Evolutionary conservation across 2,329 filamentous ascomycete genomes (phyloP), one percentile per base, ranked within the genome.

Genomic region (Akanthomyces muscarius): DNA sequence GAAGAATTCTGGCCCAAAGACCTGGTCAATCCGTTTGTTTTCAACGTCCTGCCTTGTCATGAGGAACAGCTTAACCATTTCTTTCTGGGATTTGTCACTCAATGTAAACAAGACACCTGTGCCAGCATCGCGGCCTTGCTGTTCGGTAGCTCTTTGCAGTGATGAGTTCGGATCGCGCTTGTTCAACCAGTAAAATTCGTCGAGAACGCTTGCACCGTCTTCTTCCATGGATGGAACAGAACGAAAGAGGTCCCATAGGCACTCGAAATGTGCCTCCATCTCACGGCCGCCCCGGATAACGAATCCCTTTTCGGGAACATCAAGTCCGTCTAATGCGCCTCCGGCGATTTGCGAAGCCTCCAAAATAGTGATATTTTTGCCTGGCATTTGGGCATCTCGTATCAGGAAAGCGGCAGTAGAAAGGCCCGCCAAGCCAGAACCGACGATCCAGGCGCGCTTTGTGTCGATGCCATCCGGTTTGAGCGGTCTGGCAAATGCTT

Each of bases 121-220:
- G 8, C 63, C 65, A 2, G 69, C 70, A 23, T 71, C 69, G 47
- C 70, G 67, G 38, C 71, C 71, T 25, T 68, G 68, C 41, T 68
- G 65, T 47, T 71, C 62, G n/a, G 71, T 72, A 2, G 71, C 70
- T 28, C 71, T 65, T 65, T 71, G 69, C 51, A 72, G 65, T 2
- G 71, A 72, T 14, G 23, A 7, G 45, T 48, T 48, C 0, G 45
- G 45, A 8, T 48, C 45, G 45, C 45, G 45, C 45, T 65, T 72
- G 69, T 73, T 72, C 30, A 72, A 69, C 68, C 70, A 69, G 67
- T 72, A 72, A 57, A 72, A 71, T 61, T 72, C 70, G 62, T 72
- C 71, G 18, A 72, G 62, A 38, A 72, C 71, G 28, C 70, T 72
- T 16, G 69, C 70, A 8, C 65, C 64, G 11, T 69, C 57, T 48